Conservation (phyloP, 2,329 filamentous ascomycete genomes). For the Leptosphaerulina australis region DNA sequence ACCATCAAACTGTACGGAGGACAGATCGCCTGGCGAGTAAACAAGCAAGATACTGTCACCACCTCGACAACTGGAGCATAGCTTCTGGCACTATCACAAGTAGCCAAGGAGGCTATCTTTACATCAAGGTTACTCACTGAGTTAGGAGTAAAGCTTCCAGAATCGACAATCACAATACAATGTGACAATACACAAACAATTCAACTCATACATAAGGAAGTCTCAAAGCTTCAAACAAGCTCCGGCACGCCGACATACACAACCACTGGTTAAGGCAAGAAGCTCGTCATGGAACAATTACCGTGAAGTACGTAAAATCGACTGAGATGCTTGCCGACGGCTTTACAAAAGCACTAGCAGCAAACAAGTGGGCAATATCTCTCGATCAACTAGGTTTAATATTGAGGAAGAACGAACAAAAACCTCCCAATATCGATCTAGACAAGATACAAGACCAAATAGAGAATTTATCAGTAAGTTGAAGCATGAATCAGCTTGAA, state of each 20-base stretch:
- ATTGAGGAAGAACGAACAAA: no score
- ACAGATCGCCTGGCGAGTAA: constrained; percentile 8
- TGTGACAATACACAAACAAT: constrained; percentile 17
- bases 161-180: constrained; percentile 4
- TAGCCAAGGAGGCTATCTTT: no score
- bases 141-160: neutral
- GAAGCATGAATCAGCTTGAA: no score
- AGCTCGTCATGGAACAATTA: constrained; percentile 2
- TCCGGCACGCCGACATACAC: constrained; percentile 16
- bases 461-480: no score
- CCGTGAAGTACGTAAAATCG: constrained; percentile 3
- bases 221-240: constrained; percentile 10
- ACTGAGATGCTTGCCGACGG: constrained; percentile 9
- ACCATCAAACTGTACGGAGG: constrained; percentile 15
- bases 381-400: no score
- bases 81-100: no score
- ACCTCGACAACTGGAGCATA: no score
- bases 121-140: constrained; percentile 2
- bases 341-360: constrained; percentile 8
- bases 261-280: constrained; percentile 12
- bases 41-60: constrained; percentile 16
- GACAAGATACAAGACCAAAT: no score
- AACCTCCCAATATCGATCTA: no score
- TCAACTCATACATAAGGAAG: constrained; percentile 1
- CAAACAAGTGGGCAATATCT: constrained; percentile 4